Base-by-base conservation (phyloP, 2,329 filamentous ascomycete genomes). In the Didymellaceae sp. region DNA sequence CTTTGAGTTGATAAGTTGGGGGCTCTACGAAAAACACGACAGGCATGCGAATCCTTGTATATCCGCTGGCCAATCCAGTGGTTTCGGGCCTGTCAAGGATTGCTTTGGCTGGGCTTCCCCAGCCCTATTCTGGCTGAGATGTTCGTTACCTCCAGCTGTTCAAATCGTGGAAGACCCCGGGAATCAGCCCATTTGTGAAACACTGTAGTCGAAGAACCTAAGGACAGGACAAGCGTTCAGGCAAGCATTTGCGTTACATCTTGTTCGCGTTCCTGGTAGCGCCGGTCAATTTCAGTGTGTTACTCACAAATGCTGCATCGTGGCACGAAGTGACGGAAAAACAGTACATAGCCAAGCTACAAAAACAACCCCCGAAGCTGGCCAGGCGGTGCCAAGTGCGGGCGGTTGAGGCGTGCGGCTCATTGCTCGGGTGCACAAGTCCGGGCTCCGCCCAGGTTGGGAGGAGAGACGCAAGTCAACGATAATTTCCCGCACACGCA, bases 111-210 rank as follows among this genome's bases (percentile, higher is more conserved):
- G 44, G 45, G 18, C 34, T 40, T 43, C 49, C 47, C 50, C 47
- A 46, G 54, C 52, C 45, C 32, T 9, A 38, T 28, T 31, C 42
- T 41, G 47, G 45, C 34, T 46, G 38, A 47, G 38, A 28, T 45
- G 52, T 43, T 56, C 42, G 46, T 48, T 41, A 33, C 42, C 39
- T 45, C 39, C 20, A 55, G 47, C 37, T 24, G 32, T 32, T 48
- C 50, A 45, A 53, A 54, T 13, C 44, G 17, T 40, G 28, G 30
- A 33, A 39, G 18, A 48, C 53, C 50, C 45, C 53, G 11, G 38
- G 32, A 49, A 51, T 61, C 53, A 61, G 53, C 21, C 45, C 54
- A 61, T 30, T 22, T 44, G 17, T 47, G 48, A 58, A 53, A 61
- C 50, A 7, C 17, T 6, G 33, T 16, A 21, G 17, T 22, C 17